Evolutionary conservation across 305 asterid species (phyloP), one percentile per base, ranked within the genome.

Genomic region (Stenogyne calaminthoides): DNA sequence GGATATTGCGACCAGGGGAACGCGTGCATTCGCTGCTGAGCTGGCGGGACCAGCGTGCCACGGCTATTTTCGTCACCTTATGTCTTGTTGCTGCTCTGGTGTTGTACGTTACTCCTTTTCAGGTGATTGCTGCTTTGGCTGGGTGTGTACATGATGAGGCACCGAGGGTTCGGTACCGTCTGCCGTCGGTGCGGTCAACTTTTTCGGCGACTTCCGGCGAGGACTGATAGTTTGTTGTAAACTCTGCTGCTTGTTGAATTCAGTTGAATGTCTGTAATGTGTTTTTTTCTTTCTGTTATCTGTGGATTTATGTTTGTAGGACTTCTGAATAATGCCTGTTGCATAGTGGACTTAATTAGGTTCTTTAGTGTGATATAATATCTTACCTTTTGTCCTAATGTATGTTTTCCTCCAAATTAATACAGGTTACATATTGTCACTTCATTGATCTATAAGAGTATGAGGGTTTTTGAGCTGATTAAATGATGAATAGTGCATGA

Each of bases 11-110:
- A 84, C 88, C 0, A 68, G 91, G 91, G 0, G 94, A 86, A 15
- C 80, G 93, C 0, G 52, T 84, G 1, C 93, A 85, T 36, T 80
- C 88, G 0, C 78, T 88, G 80, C 47, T 88, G 40, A 88, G 94
- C 94, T 88, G 94, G 94, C 29, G 94, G 25, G 94, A 88, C 64
- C 94, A 91, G 0, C 84, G 82, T 1, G 87, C 89, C 0, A 83
- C 92, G 0, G 81, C 84, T 58, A 79, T 87, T 15, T 85, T 85
- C 27, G 85, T 87, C 20, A 81, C 88, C 1, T 81, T 82, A 71
- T 87, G 90, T 71, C 86, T 85, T 0, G 73, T 84, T 5, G 82
- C 87, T 4, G 90, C 92, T 14, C 25, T 84, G 6, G 88, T 82
- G 37, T 16, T 87, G 80, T 87, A 83, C 47, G 85, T 83, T 9